These are phyloP conservation scores for Penium margaritaceum DNA, from an alignment of 139 green algal genomes.

Conservation along the genomic window DNA sequence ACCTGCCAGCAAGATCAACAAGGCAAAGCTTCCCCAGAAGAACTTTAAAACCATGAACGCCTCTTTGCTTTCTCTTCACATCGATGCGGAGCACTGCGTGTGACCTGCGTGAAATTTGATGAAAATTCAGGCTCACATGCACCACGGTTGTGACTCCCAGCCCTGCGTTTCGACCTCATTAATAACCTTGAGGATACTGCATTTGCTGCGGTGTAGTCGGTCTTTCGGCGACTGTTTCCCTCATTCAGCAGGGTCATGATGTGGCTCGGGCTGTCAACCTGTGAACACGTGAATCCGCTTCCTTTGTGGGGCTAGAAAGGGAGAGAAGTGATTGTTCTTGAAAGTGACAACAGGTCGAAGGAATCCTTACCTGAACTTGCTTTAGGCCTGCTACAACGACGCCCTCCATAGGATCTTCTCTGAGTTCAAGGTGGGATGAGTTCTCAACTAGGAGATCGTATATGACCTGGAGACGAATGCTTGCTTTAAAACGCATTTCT, in stretches of 20 bases:
- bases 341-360: neutral
- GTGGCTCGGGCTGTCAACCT: neutral
- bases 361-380: conserved; percentile 6
- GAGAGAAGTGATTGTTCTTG: too few species aligned
- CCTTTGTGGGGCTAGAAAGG: too few species aligned
- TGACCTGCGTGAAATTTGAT: conserved; percentile 17
- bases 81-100: conserved; percentile 60
- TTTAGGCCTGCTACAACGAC: conserved; percentile 19
- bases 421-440: conserved; percentile 40
- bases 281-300: neutral
- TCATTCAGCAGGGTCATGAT: conserved; percentile 47
- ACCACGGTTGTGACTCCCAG: neutral
- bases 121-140: neutral
- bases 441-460: conserved; percentile 47
- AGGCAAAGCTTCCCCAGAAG: conserved; percentile 45
- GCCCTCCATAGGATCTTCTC: conserved; percentile 48
- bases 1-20: conserved; percentile 51
- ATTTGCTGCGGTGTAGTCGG: conserved; percentile 50
- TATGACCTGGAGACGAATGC: conserved; percentile 27
- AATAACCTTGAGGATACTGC: conserved; percentile 34
- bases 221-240: conserved; percentile 50
- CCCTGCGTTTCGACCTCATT: neutral
- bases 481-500: neutral
- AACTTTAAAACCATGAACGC: conserved; percentile 17
- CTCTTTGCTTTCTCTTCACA: conserved; percentile 16